Conservation (phyloP, 768 basidiomycete genomes). For the Calocera cornea region DNA sequence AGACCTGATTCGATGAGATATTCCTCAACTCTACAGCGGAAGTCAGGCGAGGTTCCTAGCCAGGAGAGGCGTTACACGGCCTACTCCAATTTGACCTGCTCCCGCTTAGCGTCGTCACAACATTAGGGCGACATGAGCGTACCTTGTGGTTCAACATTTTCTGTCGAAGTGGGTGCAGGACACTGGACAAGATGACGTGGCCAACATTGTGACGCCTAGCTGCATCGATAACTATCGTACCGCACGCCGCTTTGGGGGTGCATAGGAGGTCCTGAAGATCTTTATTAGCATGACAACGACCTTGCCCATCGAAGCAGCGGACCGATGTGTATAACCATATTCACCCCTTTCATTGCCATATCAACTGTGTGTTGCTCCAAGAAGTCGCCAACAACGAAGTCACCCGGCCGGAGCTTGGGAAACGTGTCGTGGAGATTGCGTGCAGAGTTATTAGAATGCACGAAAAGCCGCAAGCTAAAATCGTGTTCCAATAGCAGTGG, state of each 20-base stretch:
- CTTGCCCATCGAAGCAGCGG: not conserved
- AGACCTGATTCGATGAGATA: conserved; percentile 28
- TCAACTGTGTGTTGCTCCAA: conserved; percentile 18
- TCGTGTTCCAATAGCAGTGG: conserved; percentile 2
- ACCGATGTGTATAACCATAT: conserved; percentile 22
- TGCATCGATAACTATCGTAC: conserved; percentile 24
- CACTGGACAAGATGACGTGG: conserved; percentile 27
- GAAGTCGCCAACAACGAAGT: conserved; percentile 19
- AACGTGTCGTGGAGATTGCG: conserved; percentile 12
- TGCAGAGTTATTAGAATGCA: conserved; percentile 15
- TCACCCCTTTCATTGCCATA: conserved; percentile 17
- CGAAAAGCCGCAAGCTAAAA: conserved; percentile 19
- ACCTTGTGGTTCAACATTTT: conserved; percentile 23
- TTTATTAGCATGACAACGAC: not conserved
- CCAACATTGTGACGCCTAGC: conserved; percentile 24
- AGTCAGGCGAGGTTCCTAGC: no score
- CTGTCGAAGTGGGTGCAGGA: conserved; percentile 21
- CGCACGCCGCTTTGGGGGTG: conserved; percentile 21
- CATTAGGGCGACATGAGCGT: conserved; percentile 6
- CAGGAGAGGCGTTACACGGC: not conserved
- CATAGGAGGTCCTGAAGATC: conserved; percentile 15
- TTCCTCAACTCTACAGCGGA: conserved; percentile 23
- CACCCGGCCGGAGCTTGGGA: conserved; percentile 13
- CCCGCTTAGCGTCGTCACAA: conserved; percentile 12
- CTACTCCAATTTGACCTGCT: conserved; percentile 17